These are phyloP conservation scores for Pholiota molesta DNA, from an alignment of 768 basidiomycete species.

Conservation along the genomic window DNA sequence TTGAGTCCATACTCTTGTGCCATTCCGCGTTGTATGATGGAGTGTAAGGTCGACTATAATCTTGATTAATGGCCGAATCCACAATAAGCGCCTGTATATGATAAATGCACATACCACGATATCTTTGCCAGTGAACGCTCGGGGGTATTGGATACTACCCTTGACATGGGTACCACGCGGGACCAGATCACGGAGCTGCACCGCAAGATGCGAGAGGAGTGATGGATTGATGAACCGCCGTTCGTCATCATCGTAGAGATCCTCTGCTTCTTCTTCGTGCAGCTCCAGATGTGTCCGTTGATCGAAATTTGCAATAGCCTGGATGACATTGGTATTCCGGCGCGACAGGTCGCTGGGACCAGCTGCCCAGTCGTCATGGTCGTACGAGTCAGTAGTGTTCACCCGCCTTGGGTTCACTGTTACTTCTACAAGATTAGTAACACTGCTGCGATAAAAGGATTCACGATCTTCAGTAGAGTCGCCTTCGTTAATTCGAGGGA, in stretches of 20 bases:
- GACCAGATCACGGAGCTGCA: constrained; percentile 87
- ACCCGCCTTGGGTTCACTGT: constrained; percentile 4
- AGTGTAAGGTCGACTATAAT: constrained; percentile 79
- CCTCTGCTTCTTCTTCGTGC: constrained; percentile 49
- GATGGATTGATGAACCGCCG: constrained; percentile 88
- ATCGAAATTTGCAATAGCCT: constrained; percentile 32
- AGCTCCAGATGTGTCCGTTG: constrained; percentile 40
- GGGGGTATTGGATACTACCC: constrained; percentile 90
- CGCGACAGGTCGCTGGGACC: constrained; percentile 26
- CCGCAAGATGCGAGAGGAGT: constrained; percentile 85
- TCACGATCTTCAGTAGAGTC: background rate
- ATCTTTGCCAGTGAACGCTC: constrained; percentile 93
- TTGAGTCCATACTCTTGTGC: constrained; percentile 66
- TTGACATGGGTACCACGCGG: constrained; percentile 89
- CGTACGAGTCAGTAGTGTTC: constrained; percentile 13
- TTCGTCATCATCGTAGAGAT: constrained; percentile 64
- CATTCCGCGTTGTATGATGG: constrained; percentile 79
- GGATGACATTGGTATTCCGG: constrained; percentile 31
- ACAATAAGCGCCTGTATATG: background rate
- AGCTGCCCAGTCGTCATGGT: constrained; percentile 20
- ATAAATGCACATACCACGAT: constrained; percentile 28
- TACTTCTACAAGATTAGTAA: constrained; percentile 6
- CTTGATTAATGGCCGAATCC: constrained; percentile 6
- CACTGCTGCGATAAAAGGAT: constrained; percentile 4
- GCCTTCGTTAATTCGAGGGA: constrained; percentile 10